Evolutionary conservation across 176 grass and related monocot genomes (phyloP).

Genomic region (Carex scoparia): DNA sequence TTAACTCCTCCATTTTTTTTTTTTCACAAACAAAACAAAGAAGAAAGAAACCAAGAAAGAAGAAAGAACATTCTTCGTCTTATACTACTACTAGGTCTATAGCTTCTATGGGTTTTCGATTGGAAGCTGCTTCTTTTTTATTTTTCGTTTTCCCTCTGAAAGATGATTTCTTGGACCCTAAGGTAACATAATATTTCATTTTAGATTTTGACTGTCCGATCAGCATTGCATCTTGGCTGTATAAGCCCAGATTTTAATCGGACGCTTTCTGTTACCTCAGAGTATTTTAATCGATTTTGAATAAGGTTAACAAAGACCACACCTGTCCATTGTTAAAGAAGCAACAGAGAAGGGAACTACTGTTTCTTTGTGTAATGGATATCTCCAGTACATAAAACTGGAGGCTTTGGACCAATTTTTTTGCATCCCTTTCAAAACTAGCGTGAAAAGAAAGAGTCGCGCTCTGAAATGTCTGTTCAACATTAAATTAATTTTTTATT

Average conservation of each 20-base stretch:
- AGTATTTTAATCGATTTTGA: neutral
- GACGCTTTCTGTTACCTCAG: too few species aligned
- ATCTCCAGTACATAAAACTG: neutral
- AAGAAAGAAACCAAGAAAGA: neutral
- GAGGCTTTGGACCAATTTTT: neutral
- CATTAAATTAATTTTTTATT: neutral
- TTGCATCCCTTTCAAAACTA: slow-evolving; percentile 10
- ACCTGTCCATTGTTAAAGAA: neutral
- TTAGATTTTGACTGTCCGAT: too few species aligned
- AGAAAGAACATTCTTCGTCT: neutral
- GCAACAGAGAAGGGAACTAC: too few species aligned
- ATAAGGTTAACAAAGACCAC: neutral
- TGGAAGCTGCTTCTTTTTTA: neutral
- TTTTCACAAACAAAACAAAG: neutral
- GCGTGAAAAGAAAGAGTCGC: slow-evolving; percentile 1
- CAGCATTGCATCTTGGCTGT: too few species aligned
- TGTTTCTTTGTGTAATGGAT: neutral
- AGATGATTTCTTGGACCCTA: neutral
- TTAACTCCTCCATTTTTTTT: slow-evolving; percentile 24
- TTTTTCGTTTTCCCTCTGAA: neutral
- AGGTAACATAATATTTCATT: too few species aligned
- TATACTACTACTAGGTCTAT: slow-evolving; percentile 7
- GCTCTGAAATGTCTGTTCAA: neutral
- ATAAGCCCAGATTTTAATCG: neutral
- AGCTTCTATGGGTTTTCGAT: neutral